These are phyloP conservation scores for Elaphomyces granulatus DNA, from an alignment of 495 filamentous ascomycete species.

Conservation along the genomic window DNA sequence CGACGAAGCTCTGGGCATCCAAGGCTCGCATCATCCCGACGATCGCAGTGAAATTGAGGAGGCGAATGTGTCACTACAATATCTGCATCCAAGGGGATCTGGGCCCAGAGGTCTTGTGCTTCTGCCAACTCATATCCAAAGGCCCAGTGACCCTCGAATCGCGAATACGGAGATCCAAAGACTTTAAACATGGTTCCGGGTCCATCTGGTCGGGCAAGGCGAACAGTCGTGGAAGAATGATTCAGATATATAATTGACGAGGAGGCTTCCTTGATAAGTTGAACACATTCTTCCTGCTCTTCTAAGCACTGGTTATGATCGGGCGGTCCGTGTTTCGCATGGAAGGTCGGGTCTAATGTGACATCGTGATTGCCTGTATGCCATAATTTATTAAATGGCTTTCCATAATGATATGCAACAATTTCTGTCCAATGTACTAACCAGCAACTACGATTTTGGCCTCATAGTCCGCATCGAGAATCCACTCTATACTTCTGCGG, in stretches of 20 bases:
- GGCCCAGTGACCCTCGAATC: constrained; percentile 50
- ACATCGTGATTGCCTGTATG: constrained; percentile 64
- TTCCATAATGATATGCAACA: no score
- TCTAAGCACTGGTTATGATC: constrained; percentile 51
- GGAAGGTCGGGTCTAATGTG: constrained; percentile 51
- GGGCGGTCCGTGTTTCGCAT: constrained; percentile 36
- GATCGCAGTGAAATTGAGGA: constrained; percentile 32
- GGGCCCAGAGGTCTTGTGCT: constrained; percentile 32
- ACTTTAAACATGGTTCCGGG: constrained; percentile 55
- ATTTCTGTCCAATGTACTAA: constrained; percentile 17
- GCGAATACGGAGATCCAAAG: constrained; percentile 64
- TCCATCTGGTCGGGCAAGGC: constrained; percentile 39
- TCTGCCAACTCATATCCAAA: constrained; percentile 43
- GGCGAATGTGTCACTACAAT: constrained; percentile 37
- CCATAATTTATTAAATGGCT: background rate
- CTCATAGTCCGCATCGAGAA: constrained; percentile 40
- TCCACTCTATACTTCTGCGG: constrained; percentile 39
- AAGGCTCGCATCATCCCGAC: constrained; percentile 14
- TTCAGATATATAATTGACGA: constrained; percentile 49
- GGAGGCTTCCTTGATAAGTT: constrained; percentile 36
- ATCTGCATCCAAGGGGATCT: constrained; percentile 32
- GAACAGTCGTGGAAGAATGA: constrained; percentile 45
- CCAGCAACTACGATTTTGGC: constrained; percentile 45
- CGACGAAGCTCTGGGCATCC: constrained; percentile 30
- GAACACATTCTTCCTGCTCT: constrained; percentile 38